Evolutionary conservation across 2,329 filamentous ascomycete genomes (phyloP).

Genomic region (Penicillium sp.): DNA sequence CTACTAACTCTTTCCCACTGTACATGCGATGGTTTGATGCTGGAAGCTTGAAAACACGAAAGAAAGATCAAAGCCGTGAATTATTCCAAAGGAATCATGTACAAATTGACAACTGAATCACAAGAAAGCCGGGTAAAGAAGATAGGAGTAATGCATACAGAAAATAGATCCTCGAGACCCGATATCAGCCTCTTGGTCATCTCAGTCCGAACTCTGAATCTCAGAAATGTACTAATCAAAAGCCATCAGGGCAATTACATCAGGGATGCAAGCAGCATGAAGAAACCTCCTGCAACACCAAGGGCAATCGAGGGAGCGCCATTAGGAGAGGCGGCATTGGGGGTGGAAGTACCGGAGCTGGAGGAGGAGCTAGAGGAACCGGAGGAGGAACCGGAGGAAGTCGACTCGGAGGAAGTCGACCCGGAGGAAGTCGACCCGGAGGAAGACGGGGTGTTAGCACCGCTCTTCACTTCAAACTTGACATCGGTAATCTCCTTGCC

Average conservation of each 20-base stretch:
- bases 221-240: neutral
- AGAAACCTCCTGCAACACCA: slow-evolving; percentile 29
- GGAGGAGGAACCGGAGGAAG: neutral
- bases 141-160: neutral
- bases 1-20: neutral
- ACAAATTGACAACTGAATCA: slow-evolving; percentile 7
- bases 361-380: neutral
- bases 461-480: slow-evolving; percentile 55
- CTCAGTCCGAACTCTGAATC: neutral
- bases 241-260: slow-evolving; percentile 22
- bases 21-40: neutral
- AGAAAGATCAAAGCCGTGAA: neutral
- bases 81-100: slow-evolving; percentile 14
- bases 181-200: neutral
- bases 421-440: slow-evolving; percentile 5
- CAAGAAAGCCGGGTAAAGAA: slow-evolving; percentile 3
- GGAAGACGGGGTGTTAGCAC: slow-evolving; percentile 54
- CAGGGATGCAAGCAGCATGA: slow-evolving; percentile 30
- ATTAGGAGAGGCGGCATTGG: slow-evolving; percentile 26
- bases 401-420: neutral
- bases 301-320: slow-evolving; percentile 23
- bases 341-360: neutral
- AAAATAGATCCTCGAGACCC: neutral
- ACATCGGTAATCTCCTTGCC: slow-evolving; percentile 63
- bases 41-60: neutral